Evolutionary conservation across 805 yeast genomes (phyloP), one percentile per base, ranked within the genome.

Genomic region (Grigorovia jiainica): DNA sequence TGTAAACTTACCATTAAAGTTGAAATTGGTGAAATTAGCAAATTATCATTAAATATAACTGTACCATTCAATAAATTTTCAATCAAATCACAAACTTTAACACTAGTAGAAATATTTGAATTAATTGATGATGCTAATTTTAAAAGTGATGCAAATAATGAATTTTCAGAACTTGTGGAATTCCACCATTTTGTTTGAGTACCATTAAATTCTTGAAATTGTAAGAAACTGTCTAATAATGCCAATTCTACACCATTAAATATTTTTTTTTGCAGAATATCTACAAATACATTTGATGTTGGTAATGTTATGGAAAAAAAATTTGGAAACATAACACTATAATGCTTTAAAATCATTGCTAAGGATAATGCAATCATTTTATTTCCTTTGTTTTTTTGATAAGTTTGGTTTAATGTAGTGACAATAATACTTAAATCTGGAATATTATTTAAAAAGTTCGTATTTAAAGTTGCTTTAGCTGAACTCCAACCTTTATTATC

Each of bases 171-270:
- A 6, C 65, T 67, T 2, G 69, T 45, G 21, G 72, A 64, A 54
- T 75, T 81, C 87, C 92, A 87, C 95, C 95, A 89, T 60, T 79
- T 84, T 25, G 78, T 69, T 39, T 73, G 76, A 3, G 72, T 60
- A 11, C 68, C 65, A 8, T 72, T 67, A 11, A 66, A 66, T 17
- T 79, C 75, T 47, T 78, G 85, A 10, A 81, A 63, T 45, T 78
- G 79, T 47, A 87, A 66, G 44, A 75, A 76, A 36, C 71, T 70
- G 47, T 80, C 82, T 34, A 82, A 61, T 21, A 79, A 61, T 0
- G 75, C 68, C 46, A 82, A 60, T 46, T 81, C 86, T 25, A 74
- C 64, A 31, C 78, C 78, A 6, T 67, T 54, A 40, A 74, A 68
- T 1, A 48, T 38, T n/a, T 42, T 49, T 33, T 38, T 50, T 38